Evolutionary conservation across 2,329 filamentous ascomycete genomes (phyloP), one percentile per base, ranked within the genome.

Genomic region (Scortechinia acanthostroma): DNA sequence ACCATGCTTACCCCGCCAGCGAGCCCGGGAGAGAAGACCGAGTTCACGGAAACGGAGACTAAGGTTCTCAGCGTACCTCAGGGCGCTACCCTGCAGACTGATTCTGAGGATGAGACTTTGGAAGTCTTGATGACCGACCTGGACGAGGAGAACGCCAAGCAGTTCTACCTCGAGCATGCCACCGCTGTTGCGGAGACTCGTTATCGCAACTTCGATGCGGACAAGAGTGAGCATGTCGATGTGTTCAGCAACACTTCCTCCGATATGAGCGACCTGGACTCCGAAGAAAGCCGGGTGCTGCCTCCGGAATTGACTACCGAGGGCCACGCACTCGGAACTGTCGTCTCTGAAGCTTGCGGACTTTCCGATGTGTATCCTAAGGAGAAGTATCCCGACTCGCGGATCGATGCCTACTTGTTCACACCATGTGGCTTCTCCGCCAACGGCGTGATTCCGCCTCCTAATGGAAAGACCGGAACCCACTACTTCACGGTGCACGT

Each of bases 401-500:
- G 88, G 48, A 88, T 98, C 52, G 93, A 98, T 55, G 89, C 93
- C 19, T 98, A 97, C 63, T 78, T 96, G 45, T 98, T 98, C 71
- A 90, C 87, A 1, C 93, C 93, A 0, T 98, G 93, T 58, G 93
- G 93, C 47, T 98, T 95, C 67, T 96, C 91, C 4, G 93, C 93
- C 62, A 98, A 98, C 58, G 93, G 90, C 45, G 91, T 98, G 17
- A 79, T 98, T 35, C 93, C 93, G 4, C 83, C 89, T 43, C 82
- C 88, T 60, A 66, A 72, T 48, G 58, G 61, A 43, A 63, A 65
- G 48, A 72, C 71, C 44, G 69, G 76, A 3, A 85, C 80, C 33
- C 90, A 97, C 67, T 98, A 98, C 70, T 98, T 96, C 68, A 98
- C 91, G 1, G 93, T 98, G 20, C 93, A 98, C 60, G 93, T 98